phyloP scores from a whole-genome alignment of 2,329 filamentous ascomycete genomes.

The Arthrobotrys pseudoclavata region DNA sequence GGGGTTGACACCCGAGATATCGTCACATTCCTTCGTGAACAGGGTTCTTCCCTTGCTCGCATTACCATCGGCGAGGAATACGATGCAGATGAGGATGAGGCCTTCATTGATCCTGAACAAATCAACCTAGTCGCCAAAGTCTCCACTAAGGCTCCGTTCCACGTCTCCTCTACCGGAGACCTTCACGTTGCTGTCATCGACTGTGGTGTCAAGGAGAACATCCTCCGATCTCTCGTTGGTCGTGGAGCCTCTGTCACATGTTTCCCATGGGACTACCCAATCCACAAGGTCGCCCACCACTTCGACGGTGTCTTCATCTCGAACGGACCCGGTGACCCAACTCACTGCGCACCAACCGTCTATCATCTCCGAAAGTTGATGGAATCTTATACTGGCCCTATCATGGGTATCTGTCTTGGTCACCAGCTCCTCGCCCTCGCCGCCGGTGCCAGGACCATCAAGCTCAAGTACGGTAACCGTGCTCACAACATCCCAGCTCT shows the following conservation, averaged over 20 bases:
- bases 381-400: slow-evolving; percentile 87
- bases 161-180: slow-evolving; percentile 86
- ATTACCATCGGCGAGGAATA: slow-evolving; percentile 98
- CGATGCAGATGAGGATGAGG: slow-evolving; percentile 97
- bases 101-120: slow-evolving; percentile 92
- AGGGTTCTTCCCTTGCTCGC: slow-evolving; percentile 93
- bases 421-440: slow-evolving; percentile 96
- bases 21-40: slow-evolving; percentile 94
- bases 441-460: slow-evolving; percentile 88
- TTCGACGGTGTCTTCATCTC: slow-evolving; percentile 99
- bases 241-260: slow-evolving; percentile 93
- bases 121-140: slow-evolving; percentile 97
- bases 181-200: slow-evolving; percentile 95
- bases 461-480: slow-evolving; percentile 99
- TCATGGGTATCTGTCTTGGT: slow-evolving; percentile 98
- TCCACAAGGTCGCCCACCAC: slow-evolving; percentile 97
- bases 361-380: slow-evolving; percentile 93
- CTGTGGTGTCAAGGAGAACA: slow-evolving; percentile 99
- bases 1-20: slow-evolving; percentile 97
- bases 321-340: slow-evolving; percentile 97
- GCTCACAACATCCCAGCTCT: slow-evolving; percentile 98
- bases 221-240: slow-evolving; percentile 90
- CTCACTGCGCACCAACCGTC: slow-evolving; percentile 93
- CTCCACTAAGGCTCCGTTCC: slow-evolving; percentile 97
- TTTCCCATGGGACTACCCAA: slow-evolving; percentile 96